Percentiles rank a stretch among this genome's conserved stretches.
These are phyloP conservation scores for Achlya hypogyna DNA, from an alignment of 352 stramenopile genomes.

Conservation along the genomic window DNA sequence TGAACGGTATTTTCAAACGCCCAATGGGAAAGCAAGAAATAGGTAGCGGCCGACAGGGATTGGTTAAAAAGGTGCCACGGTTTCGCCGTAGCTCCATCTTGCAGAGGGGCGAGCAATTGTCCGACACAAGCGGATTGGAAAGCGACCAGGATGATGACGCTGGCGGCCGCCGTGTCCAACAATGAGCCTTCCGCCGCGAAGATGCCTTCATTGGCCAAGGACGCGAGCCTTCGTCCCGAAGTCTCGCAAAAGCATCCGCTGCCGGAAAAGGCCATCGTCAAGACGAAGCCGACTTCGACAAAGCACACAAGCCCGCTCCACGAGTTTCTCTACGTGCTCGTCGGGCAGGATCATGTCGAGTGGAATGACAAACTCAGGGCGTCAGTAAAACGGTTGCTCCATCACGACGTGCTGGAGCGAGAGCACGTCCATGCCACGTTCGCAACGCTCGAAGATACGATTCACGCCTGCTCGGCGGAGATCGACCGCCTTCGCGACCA, in stretches of 20 bases:
- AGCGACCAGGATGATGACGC: neutral
- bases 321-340: constrained; percentile 2
- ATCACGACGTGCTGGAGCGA: neutral
- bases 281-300: no score
- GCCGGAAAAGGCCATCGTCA: no score
- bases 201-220: no score
- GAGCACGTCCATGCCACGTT: neutral
- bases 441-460: neutral
- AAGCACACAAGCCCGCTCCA: neutral
- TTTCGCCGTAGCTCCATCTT: neutral
- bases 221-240: no score
- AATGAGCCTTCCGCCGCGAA: neutral
- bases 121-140: constrained; percentile 4
- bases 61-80: no score
- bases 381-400: constrained; percentile 6
- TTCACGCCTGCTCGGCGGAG: neutral
- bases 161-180: neutral
- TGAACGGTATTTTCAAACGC: neutral
- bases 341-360: constrained; percentile 7
- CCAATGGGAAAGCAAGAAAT: no score
- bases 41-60: no score
- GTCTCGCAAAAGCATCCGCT: no score
- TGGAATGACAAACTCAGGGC: neutral
- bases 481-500: constrained; percentile 2
- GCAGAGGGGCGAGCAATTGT: neutral